Evolutionary conservation across 208 protist genomes (phyloP), one percentile per base, ranked within the genome.

Genomic region (Leishmania gerbilli): DNA sequence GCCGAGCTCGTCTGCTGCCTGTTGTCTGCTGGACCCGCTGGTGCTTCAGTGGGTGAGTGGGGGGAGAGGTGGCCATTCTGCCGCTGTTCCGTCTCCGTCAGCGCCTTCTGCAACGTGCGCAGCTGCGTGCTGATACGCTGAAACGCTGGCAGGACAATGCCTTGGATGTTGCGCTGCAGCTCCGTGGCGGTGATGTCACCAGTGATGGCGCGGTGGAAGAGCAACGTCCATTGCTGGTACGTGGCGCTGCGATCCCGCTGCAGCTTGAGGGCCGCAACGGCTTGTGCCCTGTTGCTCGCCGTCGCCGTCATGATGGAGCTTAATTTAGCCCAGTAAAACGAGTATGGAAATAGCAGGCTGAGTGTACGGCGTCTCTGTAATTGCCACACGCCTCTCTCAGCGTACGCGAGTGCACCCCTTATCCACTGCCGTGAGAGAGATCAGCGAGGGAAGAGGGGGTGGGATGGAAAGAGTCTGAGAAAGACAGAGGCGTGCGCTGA

Each of bases 161-260:
- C 75, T 24, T 79, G 80, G 19, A 95, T 84, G 58, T 85, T 77
- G 74, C 79, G 62, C 17, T 92, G 83, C 53, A 95, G 86, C 37
- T 92, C 89, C 27, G 27, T 77, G 51, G 68, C 72, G 17, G 83
- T 88, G 69, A 90, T 64, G n/a, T 81, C 87, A 37, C 90, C 91
- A 2, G 51, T 65, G 27, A 97, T 64, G n/a, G 85, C 87, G 45
- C 74, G 67, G 81, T 88, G 83, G 81, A 94, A 92, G 45, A 88
- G 82, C 3, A 75, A 69, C 34, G 87, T 87, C 92, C 92, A 95
- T 27, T 80, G 68, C 31, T 92, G 88, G 84, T 95, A 96, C 21
- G 85, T 62, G 71, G 85, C 72, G 72, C 92, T 96, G 49, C 94
- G 94, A 60, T 90, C 80, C 40, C 89, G 85, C 79, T 96, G 94